Percentiles rank a stretch among this genome's conserved stretches.
These are phyloP conservation scores for Neurospora sublineolata DNA, from an alignment of 495 filamentous ascomycete species.

Conservation along the genomic window DNA sequence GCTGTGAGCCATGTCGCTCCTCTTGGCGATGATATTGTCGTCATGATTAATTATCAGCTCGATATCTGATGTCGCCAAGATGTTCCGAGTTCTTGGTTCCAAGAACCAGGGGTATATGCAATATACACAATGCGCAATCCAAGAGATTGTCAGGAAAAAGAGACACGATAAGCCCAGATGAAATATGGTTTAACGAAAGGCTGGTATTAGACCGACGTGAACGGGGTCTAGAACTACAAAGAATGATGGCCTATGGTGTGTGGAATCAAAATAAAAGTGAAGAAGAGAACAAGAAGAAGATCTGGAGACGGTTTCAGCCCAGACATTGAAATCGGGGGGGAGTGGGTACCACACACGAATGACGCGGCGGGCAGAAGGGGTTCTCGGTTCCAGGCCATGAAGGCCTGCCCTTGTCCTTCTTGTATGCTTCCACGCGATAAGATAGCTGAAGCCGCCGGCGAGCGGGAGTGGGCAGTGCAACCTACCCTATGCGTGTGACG, in stretches of 20 bases:
- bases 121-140: not conserved
- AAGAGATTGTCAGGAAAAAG: not conserved
- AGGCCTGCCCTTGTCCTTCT: not conserved
- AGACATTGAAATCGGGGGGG: not conserved
- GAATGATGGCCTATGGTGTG: not conserved
- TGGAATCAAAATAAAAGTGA: not conserved
- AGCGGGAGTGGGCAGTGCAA: not conserved
- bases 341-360: not conserved
- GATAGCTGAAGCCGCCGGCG: not conserved
- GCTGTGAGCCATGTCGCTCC: conserved; percentile 11
- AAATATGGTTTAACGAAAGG: not conserved
- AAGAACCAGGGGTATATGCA: too few species aligned
- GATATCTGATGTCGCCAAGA: not conserved
- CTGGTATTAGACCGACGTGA: not conserved
- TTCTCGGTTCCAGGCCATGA: not conserved
- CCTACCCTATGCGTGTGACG: not conserved
- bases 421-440: not conserved
- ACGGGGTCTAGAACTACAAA: not conserved
- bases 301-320: not conserved
- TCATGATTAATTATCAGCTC: not conserved
- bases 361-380: not conserved
- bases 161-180: not conserved
- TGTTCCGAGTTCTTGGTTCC: too few species aligned
- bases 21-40: not conserved
- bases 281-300: not conserved